phyloP scores from a whole-genome alignment of 305 asterid genomes.

The Fraxinus platypoda region DNA sequence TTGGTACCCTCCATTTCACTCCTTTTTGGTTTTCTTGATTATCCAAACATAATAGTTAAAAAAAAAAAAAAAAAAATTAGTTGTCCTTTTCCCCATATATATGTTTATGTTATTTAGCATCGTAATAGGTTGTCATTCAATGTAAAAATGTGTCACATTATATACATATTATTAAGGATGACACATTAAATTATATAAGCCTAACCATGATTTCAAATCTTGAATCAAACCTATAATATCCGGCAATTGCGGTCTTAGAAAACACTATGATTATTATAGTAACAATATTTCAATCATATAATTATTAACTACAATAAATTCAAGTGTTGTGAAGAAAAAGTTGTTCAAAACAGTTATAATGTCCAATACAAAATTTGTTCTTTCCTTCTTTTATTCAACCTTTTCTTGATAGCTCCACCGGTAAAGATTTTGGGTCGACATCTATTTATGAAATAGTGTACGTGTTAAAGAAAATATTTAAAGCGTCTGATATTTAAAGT shows the following conservation, averaged over 20 bases:
- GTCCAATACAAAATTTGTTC: neutral
- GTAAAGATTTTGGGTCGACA: too few species aligned
- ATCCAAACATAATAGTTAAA: neutral
- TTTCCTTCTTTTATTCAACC: neutral
- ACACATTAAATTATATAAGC: neutral
- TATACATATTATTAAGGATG: neutral
- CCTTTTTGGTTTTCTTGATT: neutral
- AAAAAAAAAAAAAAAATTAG: too few species aligned
- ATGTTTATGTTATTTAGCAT: neutral
- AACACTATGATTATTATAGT: neutral
- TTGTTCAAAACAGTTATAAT: neutral
- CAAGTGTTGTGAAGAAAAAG: neutral
- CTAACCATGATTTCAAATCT: neutral
- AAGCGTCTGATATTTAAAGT: too few species aligned
- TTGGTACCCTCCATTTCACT: neutral
- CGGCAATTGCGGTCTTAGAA: neutral
- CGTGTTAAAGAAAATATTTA: too few species aligned
- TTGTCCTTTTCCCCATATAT: neutral
- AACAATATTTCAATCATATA: neutral
- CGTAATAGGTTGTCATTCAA: neutral
- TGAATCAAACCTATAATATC: neutral
- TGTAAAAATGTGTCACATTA: neutral
- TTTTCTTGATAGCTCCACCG: neutral
- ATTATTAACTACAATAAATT: conserved; percentile 12
- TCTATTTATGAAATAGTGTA: neutral